Conservation (phyloP, 192 early-diverging fungal species). For the Gryganskiella cystojenkinii region DNA sequence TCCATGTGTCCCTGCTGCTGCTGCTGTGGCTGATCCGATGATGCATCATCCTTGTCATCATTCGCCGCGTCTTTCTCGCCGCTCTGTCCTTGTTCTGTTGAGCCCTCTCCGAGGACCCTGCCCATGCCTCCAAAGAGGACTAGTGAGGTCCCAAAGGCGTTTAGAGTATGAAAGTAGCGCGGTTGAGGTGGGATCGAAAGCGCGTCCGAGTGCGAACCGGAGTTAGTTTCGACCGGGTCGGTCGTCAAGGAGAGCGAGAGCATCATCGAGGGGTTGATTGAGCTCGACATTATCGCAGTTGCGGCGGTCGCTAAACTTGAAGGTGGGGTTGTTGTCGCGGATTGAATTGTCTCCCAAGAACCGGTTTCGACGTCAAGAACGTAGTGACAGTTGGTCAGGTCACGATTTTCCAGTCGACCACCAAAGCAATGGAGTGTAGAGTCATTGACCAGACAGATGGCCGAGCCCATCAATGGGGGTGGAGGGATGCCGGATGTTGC, state of each 20-base stretch:
- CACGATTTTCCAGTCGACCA: conserved; percentile 18
- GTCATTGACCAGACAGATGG: conserved; percentile 18
- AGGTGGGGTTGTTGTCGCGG: not conserved
- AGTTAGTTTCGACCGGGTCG: conserved; percentile 7
- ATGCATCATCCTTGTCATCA: not conserved
- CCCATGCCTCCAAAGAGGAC: conserved; percentile 30
- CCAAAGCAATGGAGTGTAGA: conserved; percentile 14
- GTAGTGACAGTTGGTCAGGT: conserved; percentile 21
- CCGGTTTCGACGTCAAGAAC: conserved; percentile 24
- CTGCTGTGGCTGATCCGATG: not conserved
- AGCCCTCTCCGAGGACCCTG: not conserved
- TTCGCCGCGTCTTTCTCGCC: not conserved
- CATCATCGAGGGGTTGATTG: conserved; percentile 12
- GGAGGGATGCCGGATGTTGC: conserved; percentile 9
- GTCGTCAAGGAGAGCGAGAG: conserved; percentile 22
- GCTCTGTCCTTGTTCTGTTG: no score
- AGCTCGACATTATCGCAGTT: no score
- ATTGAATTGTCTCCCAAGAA: conserved; percentile 7
- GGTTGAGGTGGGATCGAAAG: conserved; percentile 8
- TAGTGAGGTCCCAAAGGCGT: conserved; percentile 4
- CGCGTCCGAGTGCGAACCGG: not conserved
- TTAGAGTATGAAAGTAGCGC: conserved; percentile 24
- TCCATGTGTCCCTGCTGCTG: not conserved
- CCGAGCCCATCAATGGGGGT: conserved; percentile 18
- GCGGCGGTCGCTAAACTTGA: not conserved